Evolutionary conservation across 2,329 filamentous ascomycete genomes (phyloP), one percentile per base, ranked within the genome.

Genomic region (Decorospora gaudefroyi): DNA sequence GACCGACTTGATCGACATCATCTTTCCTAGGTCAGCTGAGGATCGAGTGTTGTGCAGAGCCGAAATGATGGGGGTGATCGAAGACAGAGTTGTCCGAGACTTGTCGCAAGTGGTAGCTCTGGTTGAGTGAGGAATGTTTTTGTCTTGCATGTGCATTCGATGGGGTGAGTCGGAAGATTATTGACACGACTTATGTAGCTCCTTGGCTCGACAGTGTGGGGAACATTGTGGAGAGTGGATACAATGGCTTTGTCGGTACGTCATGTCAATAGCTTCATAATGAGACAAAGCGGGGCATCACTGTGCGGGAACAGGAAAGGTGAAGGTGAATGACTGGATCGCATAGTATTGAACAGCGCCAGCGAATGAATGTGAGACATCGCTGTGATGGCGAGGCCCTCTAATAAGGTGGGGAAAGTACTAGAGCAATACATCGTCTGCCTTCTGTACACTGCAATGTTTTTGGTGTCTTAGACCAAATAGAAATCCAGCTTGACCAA

Each of bases 241-340:
- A 47, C 42, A 51, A 52, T 48, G 49, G 42, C 42, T 26, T 46
- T 55, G 48, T 51, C 18, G 27, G 29, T 21, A 26, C 27, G 33
- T 33, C 34, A 46, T 32, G 17, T 23, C 13, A 49, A 46, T 38
- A 46, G 37, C 37, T 54, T 51, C 53, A 61, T 47, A 61, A 53
- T 58, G 55, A 53, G 42, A 53, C 53, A 57, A 50, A 45, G 39
- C 6, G 17, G 42, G 43, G 46, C 44, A 42, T 41, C 27, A 26
- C 28, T 31, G 15, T 9, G 34, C 19, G 38, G 41, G 46, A 42
- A 42, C 33, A 40, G 45, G 35, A 44, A 28, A 56, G 36, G 43
- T 57, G 49, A 47, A 57, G 32, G 54, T 59, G 54, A 56, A 55
- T 53, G 48, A 49, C 15, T 27, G 45, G 27, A 29, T 31, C 40